A percentile compares a stretch with the other conserved stretches of the same genome.
phyloP scores from a whole-genome alignment of 2,329 filamentous ascomycete species.

The Ceratocystis destructans region DNA sequence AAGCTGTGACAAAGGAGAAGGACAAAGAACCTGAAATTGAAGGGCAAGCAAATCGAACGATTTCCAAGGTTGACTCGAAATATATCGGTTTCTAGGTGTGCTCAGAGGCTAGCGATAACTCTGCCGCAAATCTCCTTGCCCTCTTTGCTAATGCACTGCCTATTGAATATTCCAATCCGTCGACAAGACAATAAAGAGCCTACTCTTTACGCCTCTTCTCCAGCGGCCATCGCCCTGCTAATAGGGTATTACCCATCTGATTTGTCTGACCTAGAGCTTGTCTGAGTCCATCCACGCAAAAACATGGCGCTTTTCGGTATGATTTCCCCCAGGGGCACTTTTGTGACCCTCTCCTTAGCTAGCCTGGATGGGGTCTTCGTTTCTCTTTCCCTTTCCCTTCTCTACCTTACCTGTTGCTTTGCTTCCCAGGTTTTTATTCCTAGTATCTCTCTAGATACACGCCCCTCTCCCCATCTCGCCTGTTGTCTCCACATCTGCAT shows the following conservation, averaged over 20 bases:
- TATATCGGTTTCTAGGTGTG: neutral
- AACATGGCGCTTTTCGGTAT: neutral
- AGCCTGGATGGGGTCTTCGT: neutral
- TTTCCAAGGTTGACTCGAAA: too few species aligned
- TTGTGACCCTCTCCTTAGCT: conserved; percentile 6
- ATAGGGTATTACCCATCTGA: neutral
- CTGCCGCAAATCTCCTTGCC: neutral
- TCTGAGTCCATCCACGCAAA: neutral
- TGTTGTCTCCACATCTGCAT: neutral
- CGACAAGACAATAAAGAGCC: neutral
- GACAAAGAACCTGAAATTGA: too few species aligned
- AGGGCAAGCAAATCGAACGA: too few species aligned
- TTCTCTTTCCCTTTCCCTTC: conserved; percentile 7
- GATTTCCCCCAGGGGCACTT: conserved; percentile 8
- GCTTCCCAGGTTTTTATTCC: neutral
- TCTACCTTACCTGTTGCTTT: neutral
- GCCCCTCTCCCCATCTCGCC: neutral
- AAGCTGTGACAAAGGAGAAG: too few species aligned
- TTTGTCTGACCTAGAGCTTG: neutral
- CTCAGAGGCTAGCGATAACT: neutral
- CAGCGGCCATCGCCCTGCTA: neutral
- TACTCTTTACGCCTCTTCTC: neutral
- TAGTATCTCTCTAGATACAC: neutral
- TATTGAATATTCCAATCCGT: neutral
- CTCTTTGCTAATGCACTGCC: neutral